Conservation (phyloP, 768 basidiomycete genomes). For the Leccinum imitatum region DNA sequence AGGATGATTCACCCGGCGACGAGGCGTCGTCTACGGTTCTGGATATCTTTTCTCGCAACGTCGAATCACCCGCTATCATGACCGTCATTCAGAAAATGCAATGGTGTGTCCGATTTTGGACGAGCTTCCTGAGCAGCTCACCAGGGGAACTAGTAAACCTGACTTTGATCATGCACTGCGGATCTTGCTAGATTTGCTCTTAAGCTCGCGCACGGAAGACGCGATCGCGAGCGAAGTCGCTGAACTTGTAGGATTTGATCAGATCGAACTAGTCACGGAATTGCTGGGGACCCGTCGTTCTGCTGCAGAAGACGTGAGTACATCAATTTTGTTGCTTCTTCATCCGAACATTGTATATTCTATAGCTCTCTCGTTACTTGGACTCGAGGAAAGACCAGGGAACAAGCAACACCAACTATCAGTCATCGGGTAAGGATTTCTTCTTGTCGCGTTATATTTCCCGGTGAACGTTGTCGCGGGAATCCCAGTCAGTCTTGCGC, state of each 20-base stretch:
- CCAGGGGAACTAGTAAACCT: slow-evolving; percentile 15
- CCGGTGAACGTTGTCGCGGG: background rate
- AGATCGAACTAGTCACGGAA: slow-evolving; percentile 74
- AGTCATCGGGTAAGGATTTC: slow-evolving; percentile 10
- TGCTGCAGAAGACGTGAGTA: slow-evolving; percentile 49
- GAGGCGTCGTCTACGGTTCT: slow-evolving; percentile 35
- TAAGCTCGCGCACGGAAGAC: slow-evolving; percentile 55
- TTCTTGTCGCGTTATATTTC: background rate
- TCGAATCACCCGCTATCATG: background rate
- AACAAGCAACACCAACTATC: background rate
- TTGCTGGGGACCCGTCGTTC: slow-evolving; percentile 58
- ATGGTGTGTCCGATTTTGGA: slow-evolving; percentile 13
- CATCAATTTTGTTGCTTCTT: background rate
- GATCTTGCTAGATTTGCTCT: slow-evolving; percentile 40
- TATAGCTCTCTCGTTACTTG: slow-evolving; percentile 20
- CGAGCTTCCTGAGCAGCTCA: background rate
- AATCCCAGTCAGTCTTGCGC: slow-evolving; percentile 33
- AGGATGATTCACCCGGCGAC: slow-evolving; percentile 11
- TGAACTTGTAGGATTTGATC: slow-evolving; percentile 82
- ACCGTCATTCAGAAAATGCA: slow-evolving; percentile 13
- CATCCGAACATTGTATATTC: background rate
- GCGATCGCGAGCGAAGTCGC: slow-evolving; percentile 75
- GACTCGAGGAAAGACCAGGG: background rate
- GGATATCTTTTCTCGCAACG: slow-evolving; percentile 25
- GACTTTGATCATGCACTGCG: slow-evolving; percentile 10